These are phyloP conservation scores for Candida piceae DNA, from an alignment of 805 yeast species.

Conservation along the genomic window DNA sequence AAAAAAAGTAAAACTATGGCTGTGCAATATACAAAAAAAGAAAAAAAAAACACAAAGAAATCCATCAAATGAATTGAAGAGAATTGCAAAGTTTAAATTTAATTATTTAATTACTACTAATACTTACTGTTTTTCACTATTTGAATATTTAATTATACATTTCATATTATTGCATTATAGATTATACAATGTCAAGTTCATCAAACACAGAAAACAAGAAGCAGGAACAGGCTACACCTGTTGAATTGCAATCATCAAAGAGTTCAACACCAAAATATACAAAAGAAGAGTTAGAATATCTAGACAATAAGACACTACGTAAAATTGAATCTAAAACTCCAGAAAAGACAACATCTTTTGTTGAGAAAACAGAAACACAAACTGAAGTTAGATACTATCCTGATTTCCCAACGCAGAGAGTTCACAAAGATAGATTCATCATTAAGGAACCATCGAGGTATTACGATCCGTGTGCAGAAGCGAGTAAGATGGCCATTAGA, in stretches of 20 bases:
- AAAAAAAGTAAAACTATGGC: no score
- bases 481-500: slow-evolving; percentile 78
- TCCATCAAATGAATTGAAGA: no score
- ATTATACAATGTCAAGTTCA: no score
- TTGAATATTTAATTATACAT: no score
- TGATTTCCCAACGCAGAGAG: slow-evolving; percentile 73
- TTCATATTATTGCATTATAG: no score
- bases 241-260: neutral
- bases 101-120: no score
- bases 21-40: no score
- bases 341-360: slow-evolving; percentile 43
- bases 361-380: slow-evolving; percentile 40
- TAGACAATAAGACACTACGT: slow-evolving; percentile 26
- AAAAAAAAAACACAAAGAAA: no score
- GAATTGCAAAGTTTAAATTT: no score
- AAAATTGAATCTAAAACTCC: slow-evolving; percentile 6
- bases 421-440: slow-evolving; percentile 64
- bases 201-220: neutral
- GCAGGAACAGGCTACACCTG: neutral
- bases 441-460: slow-evolving; percentile 76
- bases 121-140: no score
- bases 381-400: slow-evolving; percentile 68
- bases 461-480: slow-evolving; percentile 91
- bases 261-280: slow-evolving; percentile 2
- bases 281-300: slow-evolving; percentile 15